Base-by-base conservation (phyloP, 306 rosid genomes). In the Leucaena leucocephala region DNA sequence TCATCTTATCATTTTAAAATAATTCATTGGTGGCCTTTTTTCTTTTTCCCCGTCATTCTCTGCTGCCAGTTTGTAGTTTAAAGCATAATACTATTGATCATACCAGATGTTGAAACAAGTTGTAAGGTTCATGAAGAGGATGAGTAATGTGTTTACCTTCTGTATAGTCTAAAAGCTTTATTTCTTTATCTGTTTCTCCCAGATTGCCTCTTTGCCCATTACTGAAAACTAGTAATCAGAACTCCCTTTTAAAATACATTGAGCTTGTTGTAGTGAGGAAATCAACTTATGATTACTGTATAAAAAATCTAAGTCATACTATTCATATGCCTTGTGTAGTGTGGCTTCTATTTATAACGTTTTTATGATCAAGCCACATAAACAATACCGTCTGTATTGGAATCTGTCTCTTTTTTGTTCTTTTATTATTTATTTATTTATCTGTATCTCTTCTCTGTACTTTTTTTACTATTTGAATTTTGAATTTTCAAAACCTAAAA, bases 1-100 rank as follows among this genome's bases (percentile, higher is more conserved):
- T 64, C 55, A 52, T 49, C 12, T 50, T 5, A 43, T 10, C 22
- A 13, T 69, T 68, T 68, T 66, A 42, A 14, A 65, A 46, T 21
- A 59, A 71, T 71, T 27, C 71, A 11, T 36, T 45, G 12, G 42
- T 45, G 62, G 59, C 22, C 6, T 3, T 27, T 59, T 27, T 6
- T 52, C 59, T 58, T 22, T 59, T 35, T 13, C 35, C 33, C 69
- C 2, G 7, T 38, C 45, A 12, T 44, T 44, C 50, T 71, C 70
- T 77, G 16, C 34, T 67, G 48, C 71, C 63, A 35, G 42, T 78
- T 58, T 33, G 76, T 55, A 48, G 81, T 35, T 66, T 78, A 34
- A 54, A 57, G 46, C 46, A 27, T 68, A 33, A 15, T 19, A 68
- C 58, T 43, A 55, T 36, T 76, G 40, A 54, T 22, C 65, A 21